Evolutionary conservation across 768 basidiomycete genomes (phyloP).

Genomic region (Favolaschia claudopus): DNA sequence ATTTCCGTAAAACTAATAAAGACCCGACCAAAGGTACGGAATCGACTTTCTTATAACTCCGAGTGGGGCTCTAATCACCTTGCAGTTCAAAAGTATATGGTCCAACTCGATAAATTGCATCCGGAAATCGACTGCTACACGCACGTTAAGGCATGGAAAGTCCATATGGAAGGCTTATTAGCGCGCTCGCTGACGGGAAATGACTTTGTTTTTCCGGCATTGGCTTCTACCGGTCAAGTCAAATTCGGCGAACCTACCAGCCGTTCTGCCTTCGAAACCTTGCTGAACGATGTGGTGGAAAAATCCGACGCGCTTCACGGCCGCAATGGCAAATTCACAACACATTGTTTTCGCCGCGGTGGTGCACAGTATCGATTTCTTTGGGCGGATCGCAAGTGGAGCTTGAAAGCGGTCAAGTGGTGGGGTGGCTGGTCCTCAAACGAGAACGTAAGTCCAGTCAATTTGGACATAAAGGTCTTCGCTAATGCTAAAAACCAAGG

Average conservation of each 20-base stretch:
- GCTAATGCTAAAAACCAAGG: constrained; percentile 5
- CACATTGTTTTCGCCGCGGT: constrained; percentile 36
- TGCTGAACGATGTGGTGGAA: constrained; percentile 30
- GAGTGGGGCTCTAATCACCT: not conserved
- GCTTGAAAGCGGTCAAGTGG: constrained; percentile 35
- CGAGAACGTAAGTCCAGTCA: constrained; percentile 30
- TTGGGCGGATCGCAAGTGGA: constrained; percentile 36
- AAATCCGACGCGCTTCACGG: constrained; percentile 22
- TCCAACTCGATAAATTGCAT: constrained; percentile 16
- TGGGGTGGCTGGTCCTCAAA: constrained; percentile 37
- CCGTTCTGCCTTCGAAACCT: constrained; percentile 30
- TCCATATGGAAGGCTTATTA: constrained; percentile 11
- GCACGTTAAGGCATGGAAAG: constrained; percentile 20
- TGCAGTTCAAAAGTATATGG: constrained; percentile 19
- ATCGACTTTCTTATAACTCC: not conserved
- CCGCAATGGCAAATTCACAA: constrained; percentile 30
- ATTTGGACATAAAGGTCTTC: not conserved
- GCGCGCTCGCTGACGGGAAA: constrained; percentile 13
- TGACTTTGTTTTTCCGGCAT: constrained; percentile 33
- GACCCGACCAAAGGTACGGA: constrained; percentile 27
- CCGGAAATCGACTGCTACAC: constrained; percentile 30
- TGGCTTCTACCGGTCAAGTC: constrained; percentile 30
- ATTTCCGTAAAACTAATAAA: constrained; percentile 32
- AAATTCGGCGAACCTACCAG: constrained; percentile 32
- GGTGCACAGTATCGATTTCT: constrained; percentile 39